Percentiles rank a stretch among this genome's conserved stretches.
These are phyloP conservation scores for Crassisporium funariophilum DNA, from an alignment of 768 basidiomycete genomes.

Conservation along the genomic window DNA sequence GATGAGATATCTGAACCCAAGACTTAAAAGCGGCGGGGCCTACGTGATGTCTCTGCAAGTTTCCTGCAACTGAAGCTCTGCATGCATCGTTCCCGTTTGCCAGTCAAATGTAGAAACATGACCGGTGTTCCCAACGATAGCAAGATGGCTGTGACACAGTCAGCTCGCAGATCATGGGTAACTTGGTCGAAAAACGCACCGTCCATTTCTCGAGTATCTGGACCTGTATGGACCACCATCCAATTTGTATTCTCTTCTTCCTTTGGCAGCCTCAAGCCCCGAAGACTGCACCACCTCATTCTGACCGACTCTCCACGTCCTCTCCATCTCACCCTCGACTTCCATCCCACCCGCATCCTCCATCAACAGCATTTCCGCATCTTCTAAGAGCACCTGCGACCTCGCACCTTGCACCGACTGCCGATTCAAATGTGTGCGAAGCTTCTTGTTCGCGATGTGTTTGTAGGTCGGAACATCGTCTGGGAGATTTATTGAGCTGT, in stretches of 20 bases:
- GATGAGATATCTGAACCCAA: conserved; percentile 1
- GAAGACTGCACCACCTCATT: conserved; percentile 68
- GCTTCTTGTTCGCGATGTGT: conserved; percentile 74
- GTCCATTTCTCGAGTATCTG: conserved; percentile 89
- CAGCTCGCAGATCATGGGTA: no score
- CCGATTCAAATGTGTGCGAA: conserved; percentile 67
- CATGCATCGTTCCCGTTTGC: conserved; percentile 82
- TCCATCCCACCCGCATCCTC: conserved; percentile 76
- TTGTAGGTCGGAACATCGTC: conserved; percentile 50
- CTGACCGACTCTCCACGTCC: conserved; percentile 89
- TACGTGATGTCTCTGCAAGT: conserved; percentile 89
- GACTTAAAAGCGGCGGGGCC: neutral
- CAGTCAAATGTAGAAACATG: conserved; percentile 95
- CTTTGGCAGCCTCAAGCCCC: conserved; percentile 74
- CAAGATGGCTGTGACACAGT: conserved; percentile 78
- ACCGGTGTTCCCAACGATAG: conserved; percentile 79
- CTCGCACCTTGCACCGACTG: conserved; percentile 65
- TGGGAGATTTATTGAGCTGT: conserved; percentile 46
- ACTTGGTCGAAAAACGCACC: conserved; percentile 46
- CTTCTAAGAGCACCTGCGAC: conserved; percentile 61
- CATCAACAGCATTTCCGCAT: conserved; percentile 70
- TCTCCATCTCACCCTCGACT: conserved; percentile 78
- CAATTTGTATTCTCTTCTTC: conserved; percentile 76
- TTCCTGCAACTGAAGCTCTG: conserved; percentile 88
- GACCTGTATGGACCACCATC: conserved; percentile 85